Base-by-base conservation (phyloP, 2,329 filamentous ascomycete genomes). In the Calonectria montana region DNA sequence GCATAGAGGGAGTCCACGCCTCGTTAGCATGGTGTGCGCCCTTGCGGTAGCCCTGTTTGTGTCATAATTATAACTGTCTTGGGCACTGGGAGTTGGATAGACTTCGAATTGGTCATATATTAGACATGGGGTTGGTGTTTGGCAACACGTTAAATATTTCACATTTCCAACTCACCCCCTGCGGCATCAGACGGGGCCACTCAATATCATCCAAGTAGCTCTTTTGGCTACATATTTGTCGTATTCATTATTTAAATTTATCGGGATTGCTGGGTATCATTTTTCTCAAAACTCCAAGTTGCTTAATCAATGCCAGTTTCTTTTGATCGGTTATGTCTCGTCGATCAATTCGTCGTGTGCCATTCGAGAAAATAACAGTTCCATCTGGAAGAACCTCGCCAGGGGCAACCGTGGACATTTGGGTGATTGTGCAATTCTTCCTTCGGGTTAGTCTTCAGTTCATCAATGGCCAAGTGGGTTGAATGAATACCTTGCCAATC, bases 391-490 rank as follows among this genome's bases (percentile, higher is more conserved):
- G 79, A 13, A 86, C 83, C 37, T 91, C 89, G 0, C 89, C 88
- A 12, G 91, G 88, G 0, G 84, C 82, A 48, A 95, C 85, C 29
- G 87, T 85, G 27, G 89, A 92, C 71, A 90, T 87, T 0, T 93
- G 88, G 9, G 93, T 92, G 64, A 96, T 87, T 25, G 93, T 94
- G 78, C 93, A 93, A 80, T 94, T 90, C 87, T 92, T 55, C 81
- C 31, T 27, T 18, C 7, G n/a, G 27, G 69, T 71, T 25, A 71
- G 57, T 18, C 13, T 15, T 13, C 16, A 23, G 27, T 23, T 10
- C 23, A 12, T 29, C 16, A 35, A n/a, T 10, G 10, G 18, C 9
- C 35, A 18, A 7, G 16, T 43, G 39, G 57, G 21, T n/a, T 57
- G 76, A 84, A 71, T 57, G 76, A 84, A 71, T 81, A 92, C 91